phyloP scores from a whole-genome alignment of 495 filamentous ascomycete genomes.

The Hypoxylon lienhwacheense region DNA sequence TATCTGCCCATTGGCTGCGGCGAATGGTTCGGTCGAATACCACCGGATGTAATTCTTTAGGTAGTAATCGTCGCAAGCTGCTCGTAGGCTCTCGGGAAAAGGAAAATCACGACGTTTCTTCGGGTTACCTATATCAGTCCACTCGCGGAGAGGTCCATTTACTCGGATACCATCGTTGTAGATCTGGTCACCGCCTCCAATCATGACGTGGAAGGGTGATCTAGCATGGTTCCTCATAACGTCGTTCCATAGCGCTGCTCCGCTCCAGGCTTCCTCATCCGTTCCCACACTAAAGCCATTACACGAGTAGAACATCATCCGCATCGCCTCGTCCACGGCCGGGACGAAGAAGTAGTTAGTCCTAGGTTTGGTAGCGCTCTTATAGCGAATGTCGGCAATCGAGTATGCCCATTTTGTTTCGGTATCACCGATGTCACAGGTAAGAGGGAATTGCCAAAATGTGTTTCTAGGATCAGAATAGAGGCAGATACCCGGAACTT shows the following conservation, averaged over 20 bases:
- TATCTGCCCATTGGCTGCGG: conserved; percentile 80
- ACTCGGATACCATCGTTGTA: conserved; percentile 92
- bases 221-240: conserved; percentile 71
- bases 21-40: conserved; percentile 85
- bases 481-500: conserved; percentile 60
- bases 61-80: conserved; percentile 85
- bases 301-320: conserved; percentile 94
- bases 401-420: conserved; percentile 65
- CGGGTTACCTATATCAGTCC: conserved; percentile 82
- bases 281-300: conserved; percentile 96
- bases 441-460: conserved; percentile 79
- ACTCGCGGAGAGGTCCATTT: conserved; percentile 71
- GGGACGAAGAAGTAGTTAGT: conserved; percentile 72
- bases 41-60: conserved; percentile 85
- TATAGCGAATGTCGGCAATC: conserved; percentile 52
- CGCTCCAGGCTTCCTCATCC: conserved; percentile 80
- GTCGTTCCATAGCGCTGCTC: conserved; percentile 87
- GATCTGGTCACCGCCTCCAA: conserved; percentile 94
- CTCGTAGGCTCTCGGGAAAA: conserved; percentile 72
- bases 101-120: conserved; percentile 75
- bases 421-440: conserved; percentile 55
- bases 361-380: conserved; percentile 48
- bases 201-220: conserved; percentile 89
- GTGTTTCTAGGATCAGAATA: conserved; percentile 75
- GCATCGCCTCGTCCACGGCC: conserved; percentile 79